Percentiles rank a stretch among this genome's conserved stretches.
Conservation (phyloP, 176 grass and related monocot genomes). For the Echinochloa phyllopogon region DNA sequence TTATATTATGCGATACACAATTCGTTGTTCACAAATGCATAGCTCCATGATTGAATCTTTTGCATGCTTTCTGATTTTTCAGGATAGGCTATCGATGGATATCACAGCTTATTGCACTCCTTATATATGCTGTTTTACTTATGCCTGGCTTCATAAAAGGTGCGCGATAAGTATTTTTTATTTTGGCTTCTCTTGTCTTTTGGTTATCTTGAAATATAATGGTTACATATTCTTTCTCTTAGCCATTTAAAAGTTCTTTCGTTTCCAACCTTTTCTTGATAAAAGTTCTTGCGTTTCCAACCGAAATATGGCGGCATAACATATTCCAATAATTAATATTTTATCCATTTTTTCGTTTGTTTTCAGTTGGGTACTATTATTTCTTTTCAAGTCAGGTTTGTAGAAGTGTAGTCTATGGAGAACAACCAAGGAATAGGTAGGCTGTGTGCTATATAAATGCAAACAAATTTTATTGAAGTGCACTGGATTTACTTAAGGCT, state of each 20-base stretch:
- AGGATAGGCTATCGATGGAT: constrained; percentile 93
- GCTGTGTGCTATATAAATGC: neutral
- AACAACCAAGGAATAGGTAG: constrained; percentile 89
- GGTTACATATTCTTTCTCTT: neutral
- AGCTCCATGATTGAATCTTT: neutral
- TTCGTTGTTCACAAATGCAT: neutral
- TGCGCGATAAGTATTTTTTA: constrained; percentile 11
- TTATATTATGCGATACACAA: neutral
- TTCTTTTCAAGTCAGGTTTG: constrained; percentile 87
- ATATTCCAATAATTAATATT: constrained; percentile 9
- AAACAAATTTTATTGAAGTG: constrained; percentile 15
- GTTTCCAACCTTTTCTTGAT: neutral
- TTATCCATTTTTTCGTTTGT: neutral
- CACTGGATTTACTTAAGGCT: constrained; percentile 19
- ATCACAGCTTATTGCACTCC: constrained; percentile 68
- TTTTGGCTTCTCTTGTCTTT: neutral
- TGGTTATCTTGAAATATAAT: constrained; percentile 15
- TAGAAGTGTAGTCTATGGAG: constrained; percentile 89
- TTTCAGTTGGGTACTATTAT: constrained; percentile 96
- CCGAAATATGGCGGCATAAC: neutral
- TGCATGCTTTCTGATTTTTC: constrained; percentile 30
- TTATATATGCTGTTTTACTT: constrained; percentile 78
- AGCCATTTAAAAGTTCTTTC: too few relatives aligned
- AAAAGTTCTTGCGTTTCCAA: neutral
- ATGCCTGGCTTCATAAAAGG: constrained; percentile 96